Evolutionary conservation across 129 eudicot species (phyloP), one percentile per base, ranked within the genome.

Genomic region (Arctium lappa): DNA sequence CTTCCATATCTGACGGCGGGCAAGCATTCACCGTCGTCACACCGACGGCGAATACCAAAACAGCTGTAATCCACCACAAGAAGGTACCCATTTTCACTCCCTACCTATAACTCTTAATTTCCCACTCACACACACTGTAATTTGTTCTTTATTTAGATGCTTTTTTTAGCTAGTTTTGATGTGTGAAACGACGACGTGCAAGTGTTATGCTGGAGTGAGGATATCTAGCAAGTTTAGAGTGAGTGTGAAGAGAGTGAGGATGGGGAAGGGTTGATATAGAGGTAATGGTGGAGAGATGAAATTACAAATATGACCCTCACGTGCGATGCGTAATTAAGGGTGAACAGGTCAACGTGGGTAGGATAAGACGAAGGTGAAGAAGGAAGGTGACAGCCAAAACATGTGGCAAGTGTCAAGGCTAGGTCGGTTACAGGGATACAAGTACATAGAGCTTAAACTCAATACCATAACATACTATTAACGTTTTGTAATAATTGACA

Each of bases 1-100:
- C 98, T 68, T 82, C 94, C 86, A 85, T 80, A 33, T 95, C 99
- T 1, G 91, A 86, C 30, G 93, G 85, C 73, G 91, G 89, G 86
- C 98, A 94, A 39, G 93, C 87, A 12, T 39, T 81, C 32, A 82
- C 93, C 10, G 74, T 74, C 10, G 74, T 74, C 7, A 85, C 1
- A 9, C 83, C 16, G 6, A 86, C 83, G 69, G 91, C 44, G 16
- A 90, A 81, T 0, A 72, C 29, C 4, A 84, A 16, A 29, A 86
- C 86, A 48, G 66, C 5, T 42, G 81, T 37, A 62, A 73, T 79
- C 77, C 80, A 65, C 76, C 74, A 63, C 75, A 48, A 65, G 22
- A 82, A 66, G 77, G 65, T 73, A 46, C 46, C 44, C 90, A 87
- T 89, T 74, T 22, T 50, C 5, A 50, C 56, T 31, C 46, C 48